These are phyloP conservation scores for Calonectria pauciramosa DNA, from an alignment of 2,329 filamentous ascomycete species.

Conservation along the genomic window DNA sequence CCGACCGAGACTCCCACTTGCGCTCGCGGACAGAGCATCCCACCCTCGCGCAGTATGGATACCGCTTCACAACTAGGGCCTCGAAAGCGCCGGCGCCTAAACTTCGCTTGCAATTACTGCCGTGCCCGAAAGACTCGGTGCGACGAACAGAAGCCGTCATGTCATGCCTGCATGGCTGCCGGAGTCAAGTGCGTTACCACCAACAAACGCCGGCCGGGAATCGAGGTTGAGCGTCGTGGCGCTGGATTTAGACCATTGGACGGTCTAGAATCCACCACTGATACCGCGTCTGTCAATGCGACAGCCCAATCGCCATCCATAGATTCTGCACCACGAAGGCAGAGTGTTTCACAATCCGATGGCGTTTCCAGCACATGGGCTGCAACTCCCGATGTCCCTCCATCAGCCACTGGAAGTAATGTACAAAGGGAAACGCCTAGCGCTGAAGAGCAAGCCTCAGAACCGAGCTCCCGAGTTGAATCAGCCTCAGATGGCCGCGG, in stretches of 20 bases:
- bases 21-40: no score
- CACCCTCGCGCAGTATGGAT: no score
- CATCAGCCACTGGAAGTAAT: no score
- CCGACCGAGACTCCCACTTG: no score
- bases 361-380: neutral
- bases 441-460: neutral
- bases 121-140: constrained; percentile 12
- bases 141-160: constrained; percentile 19
- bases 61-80: no score
- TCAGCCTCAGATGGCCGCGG: neutral
- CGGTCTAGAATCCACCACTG: neutral
- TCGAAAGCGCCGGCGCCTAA: constrained; percentile 4
- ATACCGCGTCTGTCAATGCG: neutral
- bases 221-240: neutral
- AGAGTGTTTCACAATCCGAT: neutral
- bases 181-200: constrained; percentile 4
- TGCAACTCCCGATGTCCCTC: neutral
- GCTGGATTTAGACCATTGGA: neutral
- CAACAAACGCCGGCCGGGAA: neutral
- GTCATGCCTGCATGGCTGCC: neutral
- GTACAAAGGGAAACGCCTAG: neutral
- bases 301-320: neutral
- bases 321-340: neutral
- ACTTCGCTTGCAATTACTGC: constrained; percentile 25
- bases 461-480: neutral